Conservation (phyloP, 768 basidiomycete species). For the Leccinum uliginosum region DNA sequence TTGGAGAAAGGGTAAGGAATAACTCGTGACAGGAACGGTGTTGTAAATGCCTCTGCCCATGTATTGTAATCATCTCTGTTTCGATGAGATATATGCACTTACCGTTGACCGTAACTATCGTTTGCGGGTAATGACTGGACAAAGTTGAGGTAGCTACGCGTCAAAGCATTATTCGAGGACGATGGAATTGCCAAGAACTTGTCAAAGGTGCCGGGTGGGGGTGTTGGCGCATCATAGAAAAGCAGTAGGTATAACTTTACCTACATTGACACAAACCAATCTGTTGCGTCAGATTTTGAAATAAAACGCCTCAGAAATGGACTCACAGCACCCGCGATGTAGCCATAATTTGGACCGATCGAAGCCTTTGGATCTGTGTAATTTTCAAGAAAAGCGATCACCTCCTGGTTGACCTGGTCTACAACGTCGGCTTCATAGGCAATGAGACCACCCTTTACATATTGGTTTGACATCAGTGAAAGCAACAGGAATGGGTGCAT, state of each 20-base stretch:
- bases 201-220: background rate
- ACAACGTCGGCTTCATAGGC: constrained; percentile 10
- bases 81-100: background rate
- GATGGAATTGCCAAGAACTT: background rate
- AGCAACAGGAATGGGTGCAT: no score
- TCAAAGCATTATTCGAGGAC: background rate
- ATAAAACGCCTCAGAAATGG: background rate
- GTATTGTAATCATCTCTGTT: background rate
- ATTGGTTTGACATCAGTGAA: no score
- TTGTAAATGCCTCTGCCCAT: background rate
- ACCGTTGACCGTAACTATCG: background rate
- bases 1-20: constrained; percentile 8
- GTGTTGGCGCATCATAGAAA: background rate
- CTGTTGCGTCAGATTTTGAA: no score
- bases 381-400: constrained; percentile 6
- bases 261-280: no score
- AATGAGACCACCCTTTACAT: constrained; percentile 22
- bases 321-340: background rate
- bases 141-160: constrained; percentile 7
- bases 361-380: constrained; percentile 10
- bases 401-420: background rate
- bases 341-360: background rate
- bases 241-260: background rate
- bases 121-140: background rate
- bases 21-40: background rate